phyloP scores from a whole-genome alignment of 1,284 basidiomycete species.

The Apiotrichum gamsii region DNA sequence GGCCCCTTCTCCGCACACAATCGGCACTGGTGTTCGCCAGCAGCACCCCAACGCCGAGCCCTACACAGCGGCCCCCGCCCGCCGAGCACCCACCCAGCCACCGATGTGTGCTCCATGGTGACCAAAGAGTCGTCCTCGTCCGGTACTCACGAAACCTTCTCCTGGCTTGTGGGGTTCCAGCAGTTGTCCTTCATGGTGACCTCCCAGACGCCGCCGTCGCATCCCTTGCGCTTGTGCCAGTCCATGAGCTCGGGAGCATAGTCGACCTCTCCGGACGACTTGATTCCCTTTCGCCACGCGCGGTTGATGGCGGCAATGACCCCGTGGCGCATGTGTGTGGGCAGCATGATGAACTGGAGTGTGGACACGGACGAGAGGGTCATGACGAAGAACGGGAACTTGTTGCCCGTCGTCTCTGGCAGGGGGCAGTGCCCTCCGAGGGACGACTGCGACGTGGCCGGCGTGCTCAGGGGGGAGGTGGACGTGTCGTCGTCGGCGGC shows the following conservation, averaged over 20 bases:
- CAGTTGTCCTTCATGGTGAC: constrained; percentile 34
- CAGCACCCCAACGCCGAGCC: too few species aligned
- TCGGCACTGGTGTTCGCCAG: too few species aligned
- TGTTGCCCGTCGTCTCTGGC: constrained; percentile 15
- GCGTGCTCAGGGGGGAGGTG: background rate
- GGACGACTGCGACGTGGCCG: constrained; percentile 31
- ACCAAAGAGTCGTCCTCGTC: too few species aligned
- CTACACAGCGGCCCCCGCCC: too few species aligned
- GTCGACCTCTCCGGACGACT: constrained; percentile 30
- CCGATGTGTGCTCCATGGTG: too few species aligned
- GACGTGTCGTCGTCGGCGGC: constrained; percentile 12
- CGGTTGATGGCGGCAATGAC: constrained; percentile 32
- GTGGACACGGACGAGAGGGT: constrained; percentile 36
- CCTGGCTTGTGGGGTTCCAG: constrained; percentile 36
- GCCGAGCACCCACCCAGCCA: too few species aligned
- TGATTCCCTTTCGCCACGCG: constrained; percentile 36
- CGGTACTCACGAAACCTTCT: constrained; percentile 45
- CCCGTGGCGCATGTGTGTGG: constrained; percentile 22
- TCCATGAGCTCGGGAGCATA: constrained; percentile 39
- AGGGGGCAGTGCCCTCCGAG: constrained; percentile 32
- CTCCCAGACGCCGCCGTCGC: constrained; percentile 45
- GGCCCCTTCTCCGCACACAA: background rate
- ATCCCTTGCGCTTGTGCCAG: constrained; percentile 37
- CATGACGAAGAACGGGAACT: constrained; percentile 41
- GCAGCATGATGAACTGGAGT: constrained; percentile 40